Evolutionary conservation across 768 basidiomycete genomes (phyloP), one percentile per base, ranked within the genome.

Genomic region (Inosperma sp.): DNA sequence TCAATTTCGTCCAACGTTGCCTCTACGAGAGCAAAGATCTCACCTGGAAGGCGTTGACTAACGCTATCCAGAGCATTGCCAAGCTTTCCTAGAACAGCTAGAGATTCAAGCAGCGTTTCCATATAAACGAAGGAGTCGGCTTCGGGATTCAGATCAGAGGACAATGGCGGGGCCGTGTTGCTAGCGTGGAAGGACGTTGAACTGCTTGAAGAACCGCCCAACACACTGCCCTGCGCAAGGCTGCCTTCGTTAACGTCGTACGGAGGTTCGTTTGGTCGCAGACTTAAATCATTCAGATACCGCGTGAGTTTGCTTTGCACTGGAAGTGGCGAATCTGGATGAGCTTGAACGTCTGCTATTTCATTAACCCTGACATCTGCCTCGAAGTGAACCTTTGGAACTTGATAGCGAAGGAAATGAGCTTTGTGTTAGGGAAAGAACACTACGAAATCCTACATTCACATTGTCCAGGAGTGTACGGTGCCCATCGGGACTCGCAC

Each of bases 71-170:
- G 72, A 5, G 84, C 89, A 48, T 72, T 81, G 2, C 90, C 91
- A 2, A 98, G 76, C 62, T 89, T 88, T 6, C 94, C 95, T 12
- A 99, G 74, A 2, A 93, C 85, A 12, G 93, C 86, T 10, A 98
- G 74, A n/a, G 93, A 88, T 66, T 98, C 96, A 7, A 98, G 72
- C 5, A 98, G 75, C 2, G 82, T 88, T 69, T 97, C 96, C 57
- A 98, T 85, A 61, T 97, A 98, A 4, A 82, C 68, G 67, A 96
- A 99, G 0, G 92, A 93, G 63, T 99, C 92, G 8, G 82, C 77
- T 69, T 99, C 96, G 4, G 94, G 93, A 60, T 93, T 94, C 36
- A 65, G 50, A 48, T 56, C 65, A 12, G 64, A 52, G 19, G 59
- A 36, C 49, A 56, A 37, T 40, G n/a, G n/a, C n/a, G n/a, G n/a